Evolutionary conservation across 2,329 filamentous ascomycete genomes (phyloP).

Genomic region (Aaosphaeria pasadenensis): DNA sequence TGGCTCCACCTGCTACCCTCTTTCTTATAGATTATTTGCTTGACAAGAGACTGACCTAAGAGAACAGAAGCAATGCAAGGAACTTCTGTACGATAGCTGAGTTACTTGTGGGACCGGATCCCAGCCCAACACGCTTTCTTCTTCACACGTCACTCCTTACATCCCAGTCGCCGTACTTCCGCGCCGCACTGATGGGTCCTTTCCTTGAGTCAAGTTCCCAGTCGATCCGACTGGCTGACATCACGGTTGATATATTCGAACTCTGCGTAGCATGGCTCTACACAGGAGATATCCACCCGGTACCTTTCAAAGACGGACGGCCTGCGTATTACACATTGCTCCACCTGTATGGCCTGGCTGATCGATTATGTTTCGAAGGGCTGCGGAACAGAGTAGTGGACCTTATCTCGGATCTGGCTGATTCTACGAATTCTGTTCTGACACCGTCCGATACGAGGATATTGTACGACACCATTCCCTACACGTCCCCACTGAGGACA

Average conservation of each 20-base stretch:
- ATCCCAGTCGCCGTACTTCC: conserved; percentile 49
- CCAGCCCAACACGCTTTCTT: conserved; percentile 37
- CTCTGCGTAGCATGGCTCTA: conserved; percentile 54
- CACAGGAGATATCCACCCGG: conserved; percentile 35
- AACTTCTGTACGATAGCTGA: conserved; percentile 37
- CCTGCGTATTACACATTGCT: conserved; percentile 52
- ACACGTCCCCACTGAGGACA: conserved; percentile 36
- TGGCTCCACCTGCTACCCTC: no score
- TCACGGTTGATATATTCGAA: conserved; percentile 46
- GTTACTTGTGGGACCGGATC: conserved; percentile 38
- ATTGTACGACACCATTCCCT: conserved; percentile 44
- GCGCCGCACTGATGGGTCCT: conserved; percentile 46
- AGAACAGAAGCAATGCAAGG: conserved; percentile 37
- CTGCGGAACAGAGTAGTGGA: conserved; percentile 46
- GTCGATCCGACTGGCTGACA: conserved; percentile 43
- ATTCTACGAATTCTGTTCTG: conserved; percentile 48
- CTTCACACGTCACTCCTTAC: conserved; percentile 50
- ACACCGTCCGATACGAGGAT: conserved; percentile 49
- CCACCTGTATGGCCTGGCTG: conserved; percentile 46
- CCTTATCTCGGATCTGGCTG: conserved; percentile 43
- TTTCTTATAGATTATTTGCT: no score
- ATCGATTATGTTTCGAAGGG: conserved; percentile 46
- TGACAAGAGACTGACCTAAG: neutral
- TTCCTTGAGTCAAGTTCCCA: conserved; percentile 47
- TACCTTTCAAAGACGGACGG: conserved; percentile 45